A percentile compares a stretch with the other conserved stretches of the same genome.
Conservation (phyloP, 768 basidiomycete genomes). For the Filobasidium floriforme region DNA sequence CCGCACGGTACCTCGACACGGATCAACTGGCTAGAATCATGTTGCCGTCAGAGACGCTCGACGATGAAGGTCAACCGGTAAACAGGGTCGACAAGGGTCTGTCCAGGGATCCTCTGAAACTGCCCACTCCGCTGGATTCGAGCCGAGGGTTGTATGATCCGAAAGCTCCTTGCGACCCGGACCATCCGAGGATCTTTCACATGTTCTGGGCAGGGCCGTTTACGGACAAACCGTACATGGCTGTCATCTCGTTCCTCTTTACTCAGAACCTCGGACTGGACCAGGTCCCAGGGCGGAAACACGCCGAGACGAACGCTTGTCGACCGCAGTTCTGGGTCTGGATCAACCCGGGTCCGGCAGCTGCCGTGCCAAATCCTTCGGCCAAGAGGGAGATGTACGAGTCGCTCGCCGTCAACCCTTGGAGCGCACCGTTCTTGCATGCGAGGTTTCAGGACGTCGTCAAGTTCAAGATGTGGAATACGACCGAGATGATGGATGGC, state of each 20-base stretch:
- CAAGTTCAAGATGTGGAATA: slow-evolving; percentile 96
- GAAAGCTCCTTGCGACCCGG: slow-evolving; percentile 63
- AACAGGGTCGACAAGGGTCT: slow-evolving; percentile 21
- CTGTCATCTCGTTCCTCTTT: slow-evolving; percentile 86
- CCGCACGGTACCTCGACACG: slow-evolving; percentile 6
- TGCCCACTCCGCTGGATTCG: slow-evolving; percentile 33
- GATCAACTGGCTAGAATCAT: slow-evolving; percentile 16
- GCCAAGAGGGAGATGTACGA: slow-evolving; percentile 77
- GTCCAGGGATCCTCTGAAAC: slow-evolving; percentile 31
- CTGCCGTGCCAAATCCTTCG: slow-evolving; percentile 72
- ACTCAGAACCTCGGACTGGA: slow-evolving; percentile 89
- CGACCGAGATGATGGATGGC: slow-evolving; percentile 89
- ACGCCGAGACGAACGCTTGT: slow-evolving; percentile 54
- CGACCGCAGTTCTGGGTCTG: slow-evolving; percentile 93
- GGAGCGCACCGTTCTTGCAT: slow-evolving; percentile 92
- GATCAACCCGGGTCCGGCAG: slow-evolving; percentile 98
- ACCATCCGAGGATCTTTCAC: slow-evolving; percentile 83
- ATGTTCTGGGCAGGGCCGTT: slow-evolving; percentile 99
- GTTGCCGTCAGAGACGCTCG: slow-evolving; percentile 13
- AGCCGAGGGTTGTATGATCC: slow-evolving; percentile 32
- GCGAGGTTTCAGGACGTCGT: slow-evolving; percentile 83
- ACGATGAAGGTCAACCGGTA: slow-evolving; percentile 4
- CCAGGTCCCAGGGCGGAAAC: slow-evolving; percentile 47
- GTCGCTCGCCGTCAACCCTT: slow-evolving; percentile 69
- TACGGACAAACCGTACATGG: slow-evolving; percentile 96